These are phyloP conservation scores for Pseudozyma thailandica DNA, from an alignment of 1,284 basidiomycete genomes.

Conservation along the genomic window DNA sequence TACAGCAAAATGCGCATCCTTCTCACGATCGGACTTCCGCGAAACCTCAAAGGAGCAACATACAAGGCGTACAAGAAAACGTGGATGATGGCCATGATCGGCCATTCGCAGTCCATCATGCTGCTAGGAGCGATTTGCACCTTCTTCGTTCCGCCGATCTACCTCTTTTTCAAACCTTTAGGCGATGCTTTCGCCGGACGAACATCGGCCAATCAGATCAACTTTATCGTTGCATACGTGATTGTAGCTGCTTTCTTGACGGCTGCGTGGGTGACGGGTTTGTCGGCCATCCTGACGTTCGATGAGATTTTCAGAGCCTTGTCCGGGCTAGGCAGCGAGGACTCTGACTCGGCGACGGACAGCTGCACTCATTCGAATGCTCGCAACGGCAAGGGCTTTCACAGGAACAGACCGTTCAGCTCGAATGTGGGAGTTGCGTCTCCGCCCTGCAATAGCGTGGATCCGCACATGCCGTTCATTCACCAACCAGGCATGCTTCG, in stretches of 20 bases:
- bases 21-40: conserved; percentile 12
- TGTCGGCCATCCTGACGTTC: conserved; percentile 13
- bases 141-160: conserved; percentile 4
- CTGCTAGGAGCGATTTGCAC: background rate
- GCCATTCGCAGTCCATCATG: conserved; percentile 6
- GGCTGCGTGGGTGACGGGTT: background rate
- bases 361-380: no score
- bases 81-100: conserved; percentile 25
- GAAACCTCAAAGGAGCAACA: background rate
- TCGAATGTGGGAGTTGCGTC: no score
- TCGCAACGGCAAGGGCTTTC: no score
- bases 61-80: conserved; percentile 21
- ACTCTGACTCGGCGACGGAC: background rate
- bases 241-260: conserved; percentile 5
- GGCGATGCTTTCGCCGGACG: background rate
- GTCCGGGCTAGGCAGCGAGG: background rate
- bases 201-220: conserved; percentile 1
- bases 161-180: background rate
- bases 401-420: no score
- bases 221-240: conserved; percentile 8
- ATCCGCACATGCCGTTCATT: no score
- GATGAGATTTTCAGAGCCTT: conserved; percentile 16
- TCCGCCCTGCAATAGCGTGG: no score
- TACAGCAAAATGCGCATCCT: background rate
- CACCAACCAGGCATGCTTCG: no score